phyloP scores from a whole-genome alignment of 2,329 filamentous ascomycete species.

The Fusarium verticillioides region DNA sequence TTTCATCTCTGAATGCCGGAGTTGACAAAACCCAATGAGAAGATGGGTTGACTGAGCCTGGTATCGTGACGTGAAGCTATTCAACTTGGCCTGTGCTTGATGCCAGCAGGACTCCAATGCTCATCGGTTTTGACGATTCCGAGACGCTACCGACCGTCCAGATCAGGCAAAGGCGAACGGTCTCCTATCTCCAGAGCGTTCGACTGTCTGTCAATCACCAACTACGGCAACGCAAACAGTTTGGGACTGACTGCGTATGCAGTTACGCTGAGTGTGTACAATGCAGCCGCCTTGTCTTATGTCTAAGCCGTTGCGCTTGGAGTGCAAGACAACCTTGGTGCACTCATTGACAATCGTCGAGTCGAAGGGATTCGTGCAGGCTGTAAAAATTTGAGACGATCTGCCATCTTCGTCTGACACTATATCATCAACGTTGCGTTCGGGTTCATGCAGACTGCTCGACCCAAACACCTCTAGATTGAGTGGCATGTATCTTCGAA shows the following conservation, averaged over 20 bases:
- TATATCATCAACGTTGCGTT: neutral
- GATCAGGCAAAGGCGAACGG: too few species aligned
- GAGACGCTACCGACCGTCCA: too few species aligned
- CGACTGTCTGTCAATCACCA: too few species aligned
- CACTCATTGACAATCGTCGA: neutral
- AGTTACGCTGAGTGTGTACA: neutral
- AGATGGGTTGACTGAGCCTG: neutral
- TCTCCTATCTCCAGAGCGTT: too few species aligned
- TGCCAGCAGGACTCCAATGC: too few species aligned
- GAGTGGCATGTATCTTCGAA: neutral
- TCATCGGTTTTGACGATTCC: too few species aligned
- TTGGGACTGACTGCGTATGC: too few species aligned
- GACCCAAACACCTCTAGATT: neutral
- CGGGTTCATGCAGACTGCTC: neutral
- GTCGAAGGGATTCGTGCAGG: neutral
- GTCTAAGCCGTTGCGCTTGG: neutral
- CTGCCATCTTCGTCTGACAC: too few species aligned
- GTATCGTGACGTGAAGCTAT: neutral
- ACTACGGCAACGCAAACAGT: too few species aligned
- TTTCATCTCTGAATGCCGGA: too few species aligned
- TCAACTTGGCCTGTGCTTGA: too few species aligned
- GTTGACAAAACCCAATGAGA: accelerated
- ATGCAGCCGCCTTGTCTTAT: neutral
- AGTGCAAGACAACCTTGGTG: neutral
- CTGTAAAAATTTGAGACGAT: accelerated